These are phyloP conservation scores for Neonectria punicea DNA, from an alignment of 2,329 filamentous ascomycete genomes.

Conservation along the genomic window DNA sequence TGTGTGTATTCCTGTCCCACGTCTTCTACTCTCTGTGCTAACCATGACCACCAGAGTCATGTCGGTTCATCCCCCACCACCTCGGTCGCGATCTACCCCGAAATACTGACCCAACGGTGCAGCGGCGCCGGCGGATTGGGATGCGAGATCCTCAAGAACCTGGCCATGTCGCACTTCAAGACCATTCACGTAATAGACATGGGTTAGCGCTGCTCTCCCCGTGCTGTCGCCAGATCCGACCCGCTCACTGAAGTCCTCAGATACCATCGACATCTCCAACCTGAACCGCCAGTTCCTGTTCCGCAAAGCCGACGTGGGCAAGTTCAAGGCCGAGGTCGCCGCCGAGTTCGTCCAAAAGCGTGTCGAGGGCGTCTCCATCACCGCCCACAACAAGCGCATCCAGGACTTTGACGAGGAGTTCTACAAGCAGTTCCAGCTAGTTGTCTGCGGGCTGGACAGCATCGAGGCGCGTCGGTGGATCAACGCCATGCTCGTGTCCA, in stretches of 20 bases:
- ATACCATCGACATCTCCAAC: slow-evolving; percentile 98
- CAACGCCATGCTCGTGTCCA: slow-evolving; percentile 89
- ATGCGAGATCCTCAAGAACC: slow-evolving; percentile 96
- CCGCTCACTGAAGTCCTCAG: slow-evolving; percentile 54
- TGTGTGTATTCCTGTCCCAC: slow-evolving; percentile 63
- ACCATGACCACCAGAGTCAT: slow-evolving; percentile 60
- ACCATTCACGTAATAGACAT: slow-evolving; percentile 99
- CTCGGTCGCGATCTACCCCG: slow-evolving; percentile 16
- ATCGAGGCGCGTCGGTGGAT: slow-evolving; percentile 99
- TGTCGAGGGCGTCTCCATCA: slow-evolving; percentile 91
- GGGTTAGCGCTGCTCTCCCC: slow-evolving; percentile 64
- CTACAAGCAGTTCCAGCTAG: slow-evolving; percentile 95
- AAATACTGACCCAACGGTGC: slow-evolving; percentile 33
- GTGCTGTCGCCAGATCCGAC: neutral
- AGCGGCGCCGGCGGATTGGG: slow-evolving; percentile 94
- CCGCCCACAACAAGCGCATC: slow-evolving; percentile 91
- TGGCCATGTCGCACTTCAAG: slow-evolving; percentile 94
- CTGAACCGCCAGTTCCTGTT: slow-evolving; percentile 98
- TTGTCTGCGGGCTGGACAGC: slow-evolving; percentile 95
- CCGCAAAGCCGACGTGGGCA: slow-evolving; percentile 89
- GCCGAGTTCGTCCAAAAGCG: slow-evolving; percentile 90
- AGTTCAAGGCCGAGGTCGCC: slow-evolving; percentile 92
- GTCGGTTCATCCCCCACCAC: slow-evolving; percentile 48
- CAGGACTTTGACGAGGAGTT: slow-evolving; percentile 97
- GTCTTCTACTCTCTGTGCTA: slow-evolving; percentile 20